Conservation (phyloP, 1,139 yeast genomes). For the Candida glucosophila region DNA sequence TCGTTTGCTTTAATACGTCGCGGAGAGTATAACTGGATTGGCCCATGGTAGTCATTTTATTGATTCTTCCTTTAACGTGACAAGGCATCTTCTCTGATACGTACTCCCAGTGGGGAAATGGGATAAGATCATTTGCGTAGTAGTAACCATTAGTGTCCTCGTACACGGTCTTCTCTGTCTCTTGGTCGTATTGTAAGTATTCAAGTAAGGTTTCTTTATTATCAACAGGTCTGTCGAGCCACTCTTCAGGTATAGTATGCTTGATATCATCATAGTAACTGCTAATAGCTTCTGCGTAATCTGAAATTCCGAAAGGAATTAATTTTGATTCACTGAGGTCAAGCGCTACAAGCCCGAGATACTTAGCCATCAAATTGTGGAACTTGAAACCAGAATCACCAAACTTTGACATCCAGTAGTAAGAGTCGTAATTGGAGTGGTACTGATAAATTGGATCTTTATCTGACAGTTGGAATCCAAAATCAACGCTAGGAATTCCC, state of each 20-base stretch:
- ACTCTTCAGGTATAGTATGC: conserved; percentile 23
- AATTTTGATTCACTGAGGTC: conserved; percentile 50
- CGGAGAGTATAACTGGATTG: no score
- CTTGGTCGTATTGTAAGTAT: no score
- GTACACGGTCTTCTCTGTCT: no score
- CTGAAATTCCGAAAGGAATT: conserved; percentile 25
- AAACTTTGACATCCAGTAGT: conserved; percentile 44
- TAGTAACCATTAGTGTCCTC: no score
- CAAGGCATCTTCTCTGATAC: no score
- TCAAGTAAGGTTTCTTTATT: no score
- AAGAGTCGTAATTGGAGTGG: conserved; percentile 55
- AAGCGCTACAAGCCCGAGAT: conserved; percentile 46
- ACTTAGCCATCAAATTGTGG: conserved; percentile 53
- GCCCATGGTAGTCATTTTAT: no score
- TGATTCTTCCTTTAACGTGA: no score
- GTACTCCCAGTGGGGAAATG: no score
- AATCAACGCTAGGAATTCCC: conserved; percentile 36
- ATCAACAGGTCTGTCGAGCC: conserved; percentile 17
- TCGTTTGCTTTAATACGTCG: no score
- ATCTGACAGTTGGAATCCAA: conserved; percentile 23
- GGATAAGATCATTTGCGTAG: no score
- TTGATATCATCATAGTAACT: conserved; percentile 22
- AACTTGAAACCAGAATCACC: conserved; percentile 47
- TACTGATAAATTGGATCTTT: conserved; percentile 42
- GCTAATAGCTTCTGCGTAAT: conserved; percentile 26